These are phyloP conservation scores for Entomortierella lignicola DNA, from an alignment of 192 early-diverging fungal genomes.

Conservation along the genomic window DNA sequence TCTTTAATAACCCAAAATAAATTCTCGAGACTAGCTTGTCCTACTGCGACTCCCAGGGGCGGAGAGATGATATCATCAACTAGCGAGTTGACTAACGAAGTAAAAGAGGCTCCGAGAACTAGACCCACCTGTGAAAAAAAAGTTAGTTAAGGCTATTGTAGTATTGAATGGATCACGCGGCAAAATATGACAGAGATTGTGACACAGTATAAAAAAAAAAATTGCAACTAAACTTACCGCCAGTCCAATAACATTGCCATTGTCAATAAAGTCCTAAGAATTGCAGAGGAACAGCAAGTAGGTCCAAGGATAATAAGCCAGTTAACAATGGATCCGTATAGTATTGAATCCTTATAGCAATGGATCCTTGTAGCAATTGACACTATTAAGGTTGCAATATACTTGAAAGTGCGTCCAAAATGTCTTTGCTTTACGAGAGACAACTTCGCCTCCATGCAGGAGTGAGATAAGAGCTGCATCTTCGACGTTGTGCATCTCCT, in stretches of 20 bases:
- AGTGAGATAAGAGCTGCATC: slow-evolving; percentile 25
- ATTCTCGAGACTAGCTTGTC: slow-evolving; percentile 38
- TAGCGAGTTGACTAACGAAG: slow-evolving; percentile 28
- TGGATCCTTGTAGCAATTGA: too few species aligned
- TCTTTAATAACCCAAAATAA: slow-evolving; percentile 47
- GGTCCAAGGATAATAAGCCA: too few species aligned
- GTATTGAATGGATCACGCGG: too few species aligned
- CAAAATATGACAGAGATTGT: too few species aligned
- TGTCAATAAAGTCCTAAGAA: slow-evolving; percentile 50
- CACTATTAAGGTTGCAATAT: too few species aligned
- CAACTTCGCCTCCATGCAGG: slow-evolving; percentile 24
- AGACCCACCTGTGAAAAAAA: slow-evolving; percentile 27
- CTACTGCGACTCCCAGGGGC: slow-evolving; percentile 32
- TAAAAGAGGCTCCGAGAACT: slow-evolving; percentile 35
- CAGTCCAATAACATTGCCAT: slow-evolving; percentile 42
- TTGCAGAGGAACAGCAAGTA: background rate
- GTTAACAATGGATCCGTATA: too few species aligned
- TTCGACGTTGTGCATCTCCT: slow-evolving; percentile 35
- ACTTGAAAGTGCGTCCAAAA: slow-evolving; percentile 39
- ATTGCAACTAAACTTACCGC: slow-evolving; percentile 18
- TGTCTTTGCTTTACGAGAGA: slow-evolving; percentile 17
- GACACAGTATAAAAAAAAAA: too few species aligned
- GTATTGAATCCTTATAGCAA: too few species aligned
- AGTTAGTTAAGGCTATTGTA: too few species aligned
- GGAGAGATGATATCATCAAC: slow-evolving; percentile 44